Evolutionary conservation across 2,329 filamentous ascomycete species (phyloP), one percentile per base, ranked within the genome.

Genomic region (Seiridium unicorne): DNA sequence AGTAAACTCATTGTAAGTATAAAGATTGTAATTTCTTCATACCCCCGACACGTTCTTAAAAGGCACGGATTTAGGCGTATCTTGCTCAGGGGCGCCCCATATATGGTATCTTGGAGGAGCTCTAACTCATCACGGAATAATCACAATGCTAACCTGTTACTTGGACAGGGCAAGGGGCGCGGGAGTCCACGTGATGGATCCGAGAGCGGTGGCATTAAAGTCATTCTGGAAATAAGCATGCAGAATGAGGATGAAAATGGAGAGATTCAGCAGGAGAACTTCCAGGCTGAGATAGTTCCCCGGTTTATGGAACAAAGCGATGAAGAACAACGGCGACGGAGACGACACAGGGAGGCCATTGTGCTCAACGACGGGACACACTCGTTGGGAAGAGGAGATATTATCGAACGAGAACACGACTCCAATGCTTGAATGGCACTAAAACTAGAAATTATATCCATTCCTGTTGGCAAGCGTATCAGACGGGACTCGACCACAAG

Each of bases 321-420:
- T 5, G 87, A 87, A 70, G 91, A 94, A 72, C 88, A 91, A 68
- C 84, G 89, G 57, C 79, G 93, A 62, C 81, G 92, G 61, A 84
- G 93, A 64, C 84, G 91, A 55, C 84, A 94, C 69, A 84, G 93
- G 65, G 92, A 97, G 77, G 93, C 92, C 4, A 93, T 97, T 85
- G 93, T 97, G 26, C 79, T 97, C 60, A 94, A 93, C 68, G 92
- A 96, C 69, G 91, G 91, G n/a, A 91, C 86, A 31, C 83, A 89
- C 38, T 89, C 91, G 1, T 73, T 96, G 49, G 87, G 84, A 3
- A 84, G 87, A 63, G 86, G 86, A 49, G 91, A 96, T 70, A 96
- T 97, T 42, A 91, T 93, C 57, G 89, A 95, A 72, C 78, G 85
- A 62, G 82, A 81, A 44, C 77, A 81, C 51, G 76, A 77, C 51